Evolutionary conservation across 352 stramenopile species (phyloP).

Genomic region (Pythium sukuiense): DNA sequence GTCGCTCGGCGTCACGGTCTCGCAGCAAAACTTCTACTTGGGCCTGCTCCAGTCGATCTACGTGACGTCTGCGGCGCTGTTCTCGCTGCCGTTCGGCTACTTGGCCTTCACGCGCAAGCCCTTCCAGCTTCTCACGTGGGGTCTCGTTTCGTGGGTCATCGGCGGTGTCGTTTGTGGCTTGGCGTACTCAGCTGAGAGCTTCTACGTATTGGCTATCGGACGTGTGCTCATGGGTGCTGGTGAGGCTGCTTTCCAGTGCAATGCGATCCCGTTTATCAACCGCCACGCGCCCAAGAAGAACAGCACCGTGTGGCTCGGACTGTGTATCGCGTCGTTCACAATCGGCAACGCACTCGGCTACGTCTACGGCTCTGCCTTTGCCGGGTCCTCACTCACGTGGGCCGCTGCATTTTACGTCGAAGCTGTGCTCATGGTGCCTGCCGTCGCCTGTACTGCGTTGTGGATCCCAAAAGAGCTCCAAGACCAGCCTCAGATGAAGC

Average conservation of each 20-base stretch:
- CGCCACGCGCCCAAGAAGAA: slow-evolving; percentile 67
- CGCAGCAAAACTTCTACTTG: slow-evolving; percentile 79
- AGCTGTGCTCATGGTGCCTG: background rate
- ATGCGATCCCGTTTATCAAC: slow-evolving; percentile 92
- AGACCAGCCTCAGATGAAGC: background rate
- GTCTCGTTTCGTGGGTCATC: slow-evolving; percentile 88
- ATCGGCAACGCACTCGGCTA: slow-evolving; percentile 47
- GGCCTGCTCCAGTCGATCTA: slow-evolving; percentile 91
- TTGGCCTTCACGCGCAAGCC: slow-evolving; percentile 81
- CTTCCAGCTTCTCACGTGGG: slow-evolving; percentile 89
- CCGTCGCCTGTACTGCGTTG: background rate
- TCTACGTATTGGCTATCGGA: slow-evolving; percentile 84
- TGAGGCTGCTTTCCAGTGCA: slow-evolving; percentile 92
- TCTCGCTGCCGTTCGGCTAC: slow-evolving; percentile 91
- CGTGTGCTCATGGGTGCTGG: slow-evolving; percentile 88
- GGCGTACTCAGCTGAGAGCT: slow-evolving; percentile 75
- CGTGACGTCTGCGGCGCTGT: slow-evolving; percentile 91
- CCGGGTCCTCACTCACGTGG: background rate
- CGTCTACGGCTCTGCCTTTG: background rate
- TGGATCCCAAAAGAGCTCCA: background rate
- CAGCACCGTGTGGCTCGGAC: slow-evolving; percentile 86
- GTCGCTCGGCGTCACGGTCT: slow-evolving; percentile 56
- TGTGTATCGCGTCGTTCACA: slow-evolving; percentile 93
- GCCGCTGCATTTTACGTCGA: background rate
- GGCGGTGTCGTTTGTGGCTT: slow-evolving; percentile 83